Conservation (phyloP, 163 green algal species). For the Picocystis sp. region DNA sequence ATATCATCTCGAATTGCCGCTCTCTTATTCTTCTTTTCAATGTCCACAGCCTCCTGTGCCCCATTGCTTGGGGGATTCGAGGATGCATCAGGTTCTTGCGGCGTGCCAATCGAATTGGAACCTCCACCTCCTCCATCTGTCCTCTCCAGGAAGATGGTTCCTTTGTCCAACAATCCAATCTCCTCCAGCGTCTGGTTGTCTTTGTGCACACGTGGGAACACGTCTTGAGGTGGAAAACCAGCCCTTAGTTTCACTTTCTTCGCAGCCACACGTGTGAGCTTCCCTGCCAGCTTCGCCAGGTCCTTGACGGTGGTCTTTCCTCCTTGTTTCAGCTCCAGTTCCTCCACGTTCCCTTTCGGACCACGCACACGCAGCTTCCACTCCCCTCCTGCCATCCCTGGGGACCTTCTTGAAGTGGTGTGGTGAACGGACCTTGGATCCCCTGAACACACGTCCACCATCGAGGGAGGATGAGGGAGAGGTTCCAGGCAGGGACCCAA, state of each 20-base stretch:
- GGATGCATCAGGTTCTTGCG: no score
- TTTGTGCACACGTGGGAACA: not conserved
- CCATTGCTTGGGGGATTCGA: no score
- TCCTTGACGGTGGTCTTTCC: slow-evolving; percentile 3
- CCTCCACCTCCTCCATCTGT: no score
- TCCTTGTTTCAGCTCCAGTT: slow-evolving; percentile 6
- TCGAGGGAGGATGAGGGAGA: no score
- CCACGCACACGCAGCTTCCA: slow-evolving; percentile 13
- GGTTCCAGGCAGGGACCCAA: no score
- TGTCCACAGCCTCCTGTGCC: no score
- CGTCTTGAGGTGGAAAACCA: slow-evolving; percentile 8
- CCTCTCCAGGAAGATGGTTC: not conserved
- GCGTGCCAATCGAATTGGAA: no score
- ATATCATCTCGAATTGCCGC: not conserved
- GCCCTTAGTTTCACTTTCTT: slow-evolving; percentile 1
- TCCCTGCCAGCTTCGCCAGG: slow-evolving; percentile 7
- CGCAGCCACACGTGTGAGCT: slow-evolving; percentile 6
- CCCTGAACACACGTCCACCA: no score
- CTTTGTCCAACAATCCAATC: slow-evolving; percentile 1
- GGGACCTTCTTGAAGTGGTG: no score
- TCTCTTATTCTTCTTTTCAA: no score
- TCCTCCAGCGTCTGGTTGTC: not conserved
- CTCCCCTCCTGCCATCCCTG: not conserved
- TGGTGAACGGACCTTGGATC: no score
- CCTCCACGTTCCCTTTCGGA: slow-evolving; percentile 6